Conservation (phyloP, 345 rosid species). For the Aquilaria malaccensis region DNA sequence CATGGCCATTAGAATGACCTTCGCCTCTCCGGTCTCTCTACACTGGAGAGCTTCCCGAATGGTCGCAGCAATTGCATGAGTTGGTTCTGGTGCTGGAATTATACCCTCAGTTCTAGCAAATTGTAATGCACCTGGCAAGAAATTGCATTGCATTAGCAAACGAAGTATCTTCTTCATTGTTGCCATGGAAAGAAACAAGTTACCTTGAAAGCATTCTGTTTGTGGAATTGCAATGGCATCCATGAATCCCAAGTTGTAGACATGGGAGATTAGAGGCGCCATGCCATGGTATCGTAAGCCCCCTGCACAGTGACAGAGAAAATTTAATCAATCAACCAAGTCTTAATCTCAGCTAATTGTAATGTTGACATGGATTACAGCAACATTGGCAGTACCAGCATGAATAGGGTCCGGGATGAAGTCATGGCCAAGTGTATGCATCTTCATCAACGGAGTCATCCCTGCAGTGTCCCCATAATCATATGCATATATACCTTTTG, state of each 20-base stretch:
- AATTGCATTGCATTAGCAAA: neutral
- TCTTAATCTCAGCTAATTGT: neutral
- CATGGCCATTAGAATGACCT: conserved; percentile 87
- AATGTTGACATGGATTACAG: neutral
- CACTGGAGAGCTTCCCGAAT: conserved; percentile 84
- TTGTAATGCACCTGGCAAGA: conserved; percentile 65
- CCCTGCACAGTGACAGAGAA: conserved; percentile 33
- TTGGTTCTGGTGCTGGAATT: conserved; percentile 91
- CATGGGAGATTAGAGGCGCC: conserved; percentile 87
- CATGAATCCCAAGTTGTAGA: conserved; percentile 74
- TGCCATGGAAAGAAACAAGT: neutral
- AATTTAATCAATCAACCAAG: neutral
- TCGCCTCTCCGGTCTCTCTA: conserved; percentile 69
- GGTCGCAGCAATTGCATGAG: conserved; percentile 92
- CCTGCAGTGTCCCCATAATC: conserved; percentile 89
- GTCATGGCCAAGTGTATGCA: conserved; percentile 97
- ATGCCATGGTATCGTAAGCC: conserved; percentile 94
- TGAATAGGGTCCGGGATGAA: conserved; percentile 98
- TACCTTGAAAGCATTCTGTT: conserved; percentile 78
- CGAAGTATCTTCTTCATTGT: no score
- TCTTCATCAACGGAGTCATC: conserved; percentile 95
- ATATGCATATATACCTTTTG: conserved; percentile 84
- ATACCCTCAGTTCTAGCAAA: conserved; percentile 87
- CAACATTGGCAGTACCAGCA: conserved; percentile 40
- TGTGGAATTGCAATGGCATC: conserved; percentile 89